Conservation (phyloP, 2,329 filamentous ascomycete species). For the Sarocladiaceae sp. region DNA sequence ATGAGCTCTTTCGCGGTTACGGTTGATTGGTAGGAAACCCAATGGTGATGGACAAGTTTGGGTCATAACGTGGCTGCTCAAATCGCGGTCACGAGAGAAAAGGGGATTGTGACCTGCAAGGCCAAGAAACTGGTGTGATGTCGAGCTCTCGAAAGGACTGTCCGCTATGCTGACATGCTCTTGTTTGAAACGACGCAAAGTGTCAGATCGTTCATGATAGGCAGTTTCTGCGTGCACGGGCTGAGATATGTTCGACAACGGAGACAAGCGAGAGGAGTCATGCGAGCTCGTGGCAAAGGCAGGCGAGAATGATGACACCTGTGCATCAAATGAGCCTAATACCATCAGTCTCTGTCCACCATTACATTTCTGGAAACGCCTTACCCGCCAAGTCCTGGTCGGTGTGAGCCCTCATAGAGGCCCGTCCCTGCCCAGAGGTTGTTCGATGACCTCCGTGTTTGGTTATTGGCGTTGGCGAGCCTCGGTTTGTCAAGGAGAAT, state of each 20-base stretch:
- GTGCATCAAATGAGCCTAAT: background rate
- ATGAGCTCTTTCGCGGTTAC: background rate
- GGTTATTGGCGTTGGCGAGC: slow-evolving; percentile 19
- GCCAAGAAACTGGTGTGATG: background rate
- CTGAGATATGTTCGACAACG: background rate
- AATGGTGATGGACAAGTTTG: background rate
- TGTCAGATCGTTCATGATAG: background rate
- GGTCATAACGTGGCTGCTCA: background rate
- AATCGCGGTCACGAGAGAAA: background rate
- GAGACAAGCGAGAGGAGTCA: background rate
- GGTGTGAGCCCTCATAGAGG: background rate
- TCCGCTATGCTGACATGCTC: background rate
- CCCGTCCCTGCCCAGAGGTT: background rate
- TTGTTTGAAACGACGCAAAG: background rate
- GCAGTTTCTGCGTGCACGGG: background rate
- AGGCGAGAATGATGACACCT: background rate
- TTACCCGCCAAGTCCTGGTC: background rate
- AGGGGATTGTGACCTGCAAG: slow-evolving; percentile 5
- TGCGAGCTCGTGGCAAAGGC: background rate
- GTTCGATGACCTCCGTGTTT: background rate
- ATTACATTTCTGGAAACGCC: background rate
- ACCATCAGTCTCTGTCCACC: background rate
- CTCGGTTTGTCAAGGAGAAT: slow-evolving; percentile 31
- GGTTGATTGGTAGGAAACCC: slow-evolving; percentile 2
- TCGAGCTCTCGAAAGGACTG: background rate